Base-by-base conservation (phyloP, 768 basidiomycete genomes). In the Serpula lacrymans region DNA sequence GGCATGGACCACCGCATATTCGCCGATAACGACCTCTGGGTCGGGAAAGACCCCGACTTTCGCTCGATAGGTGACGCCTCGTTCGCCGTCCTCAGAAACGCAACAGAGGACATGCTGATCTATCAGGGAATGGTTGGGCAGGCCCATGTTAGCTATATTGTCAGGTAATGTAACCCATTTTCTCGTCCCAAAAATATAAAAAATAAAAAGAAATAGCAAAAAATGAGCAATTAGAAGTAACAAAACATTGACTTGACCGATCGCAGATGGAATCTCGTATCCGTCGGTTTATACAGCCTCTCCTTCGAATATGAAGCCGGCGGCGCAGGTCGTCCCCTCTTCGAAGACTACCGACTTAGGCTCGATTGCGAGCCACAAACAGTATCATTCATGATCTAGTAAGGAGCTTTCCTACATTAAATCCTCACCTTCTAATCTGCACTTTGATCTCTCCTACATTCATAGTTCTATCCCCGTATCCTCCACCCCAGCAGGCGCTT, bases 31-130 rank as follows among this genome's bases (percentile, higher is more conserved):
- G 77, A 81, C 20, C 52, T 84, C 20, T 84, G 80, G 80, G 61
- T 84, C 10, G 82, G 78, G 13, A 77, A 67, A 51, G 80, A 85
- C 51, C 78, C 78, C 4, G 80, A 84, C 51, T 84, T 85, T 53
- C 57, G 63, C 31, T 63, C 72, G 2, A 74, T 85, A 30, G 61
- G 64, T 14, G 72, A 82, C 32, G 79, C 77, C 8, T 73, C 75
- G 2, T 77, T 80, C 50, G 76, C 79, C 28, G 56, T 69, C 24
- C 56, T 76, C 44, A 74, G 68, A 46, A 65, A 47, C 26, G 59
- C 63, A 21, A 67, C 69, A 16, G 49, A 65, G 10, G 69, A 70
- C 42, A 62, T 68, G 55, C 69, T 77, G 44, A 52, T 77, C 28
- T 84, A 84, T 55, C 70, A 77, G 43, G 74, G 66, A 5, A 59